Conservation (phyloP, 2,329 filamentous ascomycete species). For the Beauveria sp. region DNA sequence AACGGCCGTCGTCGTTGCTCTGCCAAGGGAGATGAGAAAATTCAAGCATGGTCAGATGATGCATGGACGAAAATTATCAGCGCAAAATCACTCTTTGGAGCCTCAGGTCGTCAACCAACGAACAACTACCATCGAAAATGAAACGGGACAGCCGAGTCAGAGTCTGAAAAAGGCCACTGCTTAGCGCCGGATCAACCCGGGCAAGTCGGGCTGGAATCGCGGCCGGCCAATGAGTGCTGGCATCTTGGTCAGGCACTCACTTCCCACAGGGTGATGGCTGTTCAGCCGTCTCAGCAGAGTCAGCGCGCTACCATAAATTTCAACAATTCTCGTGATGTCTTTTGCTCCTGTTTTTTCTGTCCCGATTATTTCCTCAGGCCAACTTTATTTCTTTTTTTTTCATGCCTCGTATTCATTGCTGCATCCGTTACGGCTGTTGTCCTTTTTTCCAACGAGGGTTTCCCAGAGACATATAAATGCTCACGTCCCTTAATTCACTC, state of each 20-base stretch:
- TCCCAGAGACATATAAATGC: not conserved
- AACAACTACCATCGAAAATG: slow-evolving; percentile 3
- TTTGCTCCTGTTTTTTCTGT: not conserved
- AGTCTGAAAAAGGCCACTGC: not conserved
- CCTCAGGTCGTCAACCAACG: not conserved
- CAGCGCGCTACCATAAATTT: not conserved
- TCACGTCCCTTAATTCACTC: not conserved
- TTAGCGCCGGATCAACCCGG: slow-evolving; percentile 8
- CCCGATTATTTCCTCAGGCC: not conserved
- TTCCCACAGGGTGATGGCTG: not conserved
- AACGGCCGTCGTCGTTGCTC: not conserved
- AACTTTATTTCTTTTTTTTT: not conserved
- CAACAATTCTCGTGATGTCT: not conserved
- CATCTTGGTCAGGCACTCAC: not conserved
- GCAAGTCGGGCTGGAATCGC: not conserved
- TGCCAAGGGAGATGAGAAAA: not conserved
- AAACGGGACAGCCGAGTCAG: not conserved
- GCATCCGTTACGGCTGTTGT: not conserved
- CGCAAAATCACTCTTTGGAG: not conserved
- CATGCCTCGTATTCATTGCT: not conserved
- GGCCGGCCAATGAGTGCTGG: not conserved
- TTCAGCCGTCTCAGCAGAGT: not conserved
- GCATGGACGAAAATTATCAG: not conserved
- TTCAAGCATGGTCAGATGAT: not conserved
- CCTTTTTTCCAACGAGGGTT: not conserved